A percentile compares a stretch with the other conserved stretches of the same genome.
These are phyloP conservation scores for Cordyceps javanica DNA, from an alignment of 2,329 filamentous ascomycete species.

Conservation along the genomic window DNA sequence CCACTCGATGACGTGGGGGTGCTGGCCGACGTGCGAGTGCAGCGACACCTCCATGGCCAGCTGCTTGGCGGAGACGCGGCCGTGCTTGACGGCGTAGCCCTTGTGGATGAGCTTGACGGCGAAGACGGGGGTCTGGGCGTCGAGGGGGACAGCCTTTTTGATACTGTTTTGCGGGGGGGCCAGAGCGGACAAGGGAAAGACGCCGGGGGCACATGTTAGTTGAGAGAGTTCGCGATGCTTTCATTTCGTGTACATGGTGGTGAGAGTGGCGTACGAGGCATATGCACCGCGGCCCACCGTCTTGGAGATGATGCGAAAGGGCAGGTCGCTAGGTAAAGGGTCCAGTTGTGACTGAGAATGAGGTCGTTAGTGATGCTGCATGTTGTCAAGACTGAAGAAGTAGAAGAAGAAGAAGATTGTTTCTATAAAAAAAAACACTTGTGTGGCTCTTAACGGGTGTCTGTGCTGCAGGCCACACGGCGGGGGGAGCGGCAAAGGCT, in stretches of 20 bases:
- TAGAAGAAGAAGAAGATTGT: no score
- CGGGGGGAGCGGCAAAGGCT: neutral
- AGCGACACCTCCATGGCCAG: constrained; percentile 87
- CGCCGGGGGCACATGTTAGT: constrained; percentile 1
- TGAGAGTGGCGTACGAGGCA: constrained; percentile 67
- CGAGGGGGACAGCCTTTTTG: constrained; percentile 81
- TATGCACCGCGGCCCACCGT: constrained; percentile 96
- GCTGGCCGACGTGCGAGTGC: constrained; percentile 80
- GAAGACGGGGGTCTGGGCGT: constrained; percentile 68
- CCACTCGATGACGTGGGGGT: constrained; percentile 91
- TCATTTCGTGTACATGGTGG: no score
- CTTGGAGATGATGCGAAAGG: constrained; percentile 91
- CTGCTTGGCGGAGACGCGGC: constrained; percentile 82
- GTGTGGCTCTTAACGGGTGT: neutral
- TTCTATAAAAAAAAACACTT: neutral
- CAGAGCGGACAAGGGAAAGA: no score
- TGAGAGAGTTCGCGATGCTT: neutral
- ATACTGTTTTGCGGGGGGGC: constrained; percentile 54
- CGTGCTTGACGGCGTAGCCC: constrained; percentile 82
- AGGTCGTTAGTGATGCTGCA: constrained; percentile 46
- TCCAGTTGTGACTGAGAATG: constrained; percentile 72
- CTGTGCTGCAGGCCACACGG: neutral
- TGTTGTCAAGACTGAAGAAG: no score
- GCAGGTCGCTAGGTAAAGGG: constrained; percentile 75
- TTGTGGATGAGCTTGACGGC: constrained; percentile 99